phyloP scores from a whole-genome alignment of 345 rosid species.

The Euphorbia peplus region DNA sequence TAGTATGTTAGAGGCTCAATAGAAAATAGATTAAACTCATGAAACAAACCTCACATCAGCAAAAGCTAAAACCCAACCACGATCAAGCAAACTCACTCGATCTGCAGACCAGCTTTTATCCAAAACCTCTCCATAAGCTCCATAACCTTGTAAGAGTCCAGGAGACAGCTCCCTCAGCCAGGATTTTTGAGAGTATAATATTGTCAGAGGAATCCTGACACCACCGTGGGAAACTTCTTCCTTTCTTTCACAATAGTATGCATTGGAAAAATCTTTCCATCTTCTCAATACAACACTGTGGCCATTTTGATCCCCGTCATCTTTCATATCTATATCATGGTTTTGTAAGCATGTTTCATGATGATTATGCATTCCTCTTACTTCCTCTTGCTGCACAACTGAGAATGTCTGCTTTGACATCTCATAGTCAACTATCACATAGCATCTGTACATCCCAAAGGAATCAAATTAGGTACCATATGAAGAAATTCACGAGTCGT shows the following conservation, averaged over 20 bases:
- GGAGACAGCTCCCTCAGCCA: constrained; percentile 61
- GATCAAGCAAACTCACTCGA: constrained; percentile 78
- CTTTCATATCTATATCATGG: constrained; percentile 24
- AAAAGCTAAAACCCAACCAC: constrained; percentile 91
- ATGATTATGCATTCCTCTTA: constrained; percentile 29
- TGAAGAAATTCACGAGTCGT: background rate
- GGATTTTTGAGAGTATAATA: constrained; percentile 59
- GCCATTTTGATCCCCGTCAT: constrained; percentile 19
- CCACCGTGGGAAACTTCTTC: constrained; percentile 76
- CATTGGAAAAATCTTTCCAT: constrained; percentile 54
- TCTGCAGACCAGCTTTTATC: constrained; percentile 77
- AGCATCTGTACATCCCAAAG: constrained; percentile 55
- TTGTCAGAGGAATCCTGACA: constrained; percentile 66
- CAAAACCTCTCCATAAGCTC: constrained; percentile 85
- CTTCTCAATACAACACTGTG: constrained; percentile 22
- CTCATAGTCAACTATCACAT: constrained; percentile 75
- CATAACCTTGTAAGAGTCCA: constrained; percentile 74
- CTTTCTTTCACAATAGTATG: constrained; percentile 62
- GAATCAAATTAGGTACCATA: background rate
- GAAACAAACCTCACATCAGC: constrained; percentile 83
- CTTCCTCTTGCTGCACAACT: constrained; percentile 62
- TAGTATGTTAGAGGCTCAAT: background rate
- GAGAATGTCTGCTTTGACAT: constrained; percentile 54
- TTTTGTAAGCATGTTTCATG: constrained; percentile 22
- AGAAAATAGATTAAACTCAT: constrained; percentile 3